Evolutionary conservation across 73 alveolate genomes (phyloP).

Genomic region (Paramecium caudatum): DNA sequence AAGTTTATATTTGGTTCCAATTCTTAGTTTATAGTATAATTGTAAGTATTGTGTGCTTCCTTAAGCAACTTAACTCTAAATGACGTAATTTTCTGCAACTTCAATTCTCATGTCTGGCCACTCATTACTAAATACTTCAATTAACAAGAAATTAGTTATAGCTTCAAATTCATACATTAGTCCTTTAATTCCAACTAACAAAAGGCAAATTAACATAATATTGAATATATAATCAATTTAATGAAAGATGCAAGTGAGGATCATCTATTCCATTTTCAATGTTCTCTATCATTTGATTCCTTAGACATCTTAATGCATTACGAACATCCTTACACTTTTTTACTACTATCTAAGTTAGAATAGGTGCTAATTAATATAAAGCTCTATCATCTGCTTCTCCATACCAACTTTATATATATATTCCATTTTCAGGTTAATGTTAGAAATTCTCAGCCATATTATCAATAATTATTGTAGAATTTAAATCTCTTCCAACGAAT

Average conservation of each 20-base stretch:
- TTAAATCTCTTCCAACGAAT: slow-evolving; percentile 83
- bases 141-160: not conserved
- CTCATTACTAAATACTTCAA: slow-evolving; percentile 18
- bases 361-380: slow-evolving; percentile 77
- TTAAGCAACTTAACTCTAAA: not conserved
- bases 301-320: slow-evolving; percentile 54
- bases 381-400: slow-evolving; percentile 89
- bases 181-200: not conserved
- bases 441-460: slow-evolving; percentile 86
- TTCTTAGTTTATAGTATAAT: not conserved
- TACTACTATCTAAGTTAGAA: slow-evolving; percentile 28
- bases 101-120: slow-evolving; percentile 27
- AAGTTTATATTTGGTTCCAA: not conserved
- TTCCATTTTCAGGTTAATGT: slow-evolving; percentile 83
- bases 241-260: slow-evolving; percentile 68
- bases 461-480: slow-evolving; percentile 82
- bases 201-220: slow-evolving; percentile 1
- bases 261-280: slow-evolving; percentile 54
- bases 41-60: not conserved
- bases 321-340: slow-evolving; percentile 68
- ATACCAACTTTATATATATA: slow-evolving; percentile 85
- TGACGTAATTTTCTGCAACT: not conserved
- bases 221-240: slow-evolving; percentile 19
- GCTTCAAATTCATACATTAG: not conserved
- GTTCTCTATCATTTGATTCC: slow-evolving; percentile 67